phyloP scores from a whole-genome alignment of 2,329 filamentous ascomycete genomes.

The Aspergillus uvarum region DNA sequence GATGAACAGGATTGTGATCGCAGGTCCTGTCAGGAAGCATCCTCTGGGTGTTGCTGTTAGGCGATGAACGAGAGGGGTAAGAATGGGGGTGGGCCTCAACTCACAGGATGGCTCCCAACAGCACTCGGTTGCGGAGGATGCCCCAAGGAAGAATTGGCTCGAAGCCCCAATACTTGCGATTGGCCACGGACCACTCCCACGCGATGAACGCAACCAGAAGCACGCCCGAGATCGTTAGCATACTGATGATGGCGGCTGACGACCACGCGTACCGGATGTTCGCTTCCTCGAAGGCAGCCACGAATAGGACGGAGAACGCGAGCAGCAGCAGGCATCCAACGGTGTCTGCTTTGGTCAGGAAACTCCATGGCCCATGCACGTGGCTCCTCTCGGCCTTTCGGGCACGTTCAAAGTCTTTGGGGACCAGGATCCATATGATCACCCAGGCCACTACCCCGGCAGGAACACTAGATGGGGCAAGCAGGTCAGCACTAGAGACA shows the following conservation, averaged over 20 bases:
- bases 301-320: constrained; percentile 53
- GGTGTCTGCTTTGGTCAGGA: constrained; percentile 46
- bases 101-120: constrained; percentile 17
- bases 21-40: constrained; percentile 20
- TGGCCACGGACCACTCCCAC: constrained; percentile 18
- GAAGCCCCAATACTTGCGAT: not conserved
- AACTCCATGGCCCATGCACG: not conserved
- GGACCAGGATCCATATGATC: constrained; percentile 10
- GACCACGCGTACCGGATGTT: constrained; percentile 55
- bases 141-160: constrained; percentile 21
- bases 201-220: constrained; percentile 14
- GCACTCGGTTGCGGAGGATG: constrained; percentile 13
- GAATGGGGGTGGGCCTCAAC: not conserved
- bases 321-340: constrained; percentile 54
- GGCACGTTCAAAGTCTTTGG: constrained; percentile 10
- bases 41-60: constrained; percentile 2
- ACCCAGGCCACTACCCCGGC: constrained; percentile 13
- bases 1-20: constrained; percentile 20
- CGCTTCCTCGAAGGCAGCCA: constrained; percentile 59
- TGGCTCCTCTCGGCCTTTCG: too few species aligned
- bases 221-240: constrained; percentile 50
- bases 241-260: constrained; percentile 51
- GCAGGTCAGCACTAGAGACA: not conserved
- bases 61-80: not conserved
- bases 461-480: constrained; percentile 13